These are phyloP conservation scores for Ustilago bromivora DNA, from an alignment of 1,284 basidiomycete species.

Conservation along the genomic window DNA sequence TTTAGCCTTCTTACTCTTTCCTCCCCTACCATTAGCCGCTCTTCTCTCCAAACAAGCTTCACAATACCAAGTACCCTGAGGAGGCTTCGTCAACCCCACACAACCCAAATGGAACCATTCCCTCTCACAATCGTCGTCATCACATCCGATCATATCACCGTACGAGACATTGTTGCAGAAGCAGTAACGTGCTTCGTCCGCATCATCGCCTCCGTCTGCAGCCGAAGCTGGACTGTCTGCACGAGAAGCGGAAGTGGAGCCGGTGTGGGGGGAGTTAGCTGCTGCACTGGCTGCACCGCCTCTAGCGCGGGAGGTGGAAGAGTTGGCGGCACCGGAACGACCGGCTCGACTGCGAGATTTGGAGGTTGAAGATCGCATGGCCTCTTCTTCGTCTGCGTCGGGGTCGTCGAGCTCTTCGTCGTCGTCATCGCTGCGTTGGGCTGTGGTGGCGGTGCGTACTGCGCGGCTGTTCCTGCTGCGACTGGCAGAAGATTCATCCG, in stretches of 20 bases:
- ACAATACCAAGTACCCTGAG: constrained; percentile 81
- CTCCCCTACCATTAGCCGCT: constrained; percentile 33
- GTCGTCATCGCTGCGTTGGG: constrained; percentile 47
- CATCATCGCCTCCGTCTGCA: constrained; percentile 52
- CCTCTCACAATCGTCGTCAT: constrained; percentile 84
- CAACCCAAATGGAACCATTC: constrained; percentile 92
- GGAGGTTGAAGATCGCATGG: constrained; percentile 15
- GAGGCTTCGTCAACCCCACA: constrained; percentile 76
- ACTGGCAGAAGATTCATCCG: constrained; percentile 19
- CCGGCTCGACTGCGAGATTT: constrained; percentile 23
- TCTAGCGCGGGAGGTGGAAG: constrained; percentile 19
- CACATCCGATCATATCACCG: constrained; percentile 98
- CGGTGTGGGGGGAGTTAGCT: constrained; percentile 33
- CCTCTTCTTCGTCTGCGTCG: constrained; percentile 42
- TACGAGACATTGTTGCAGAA: constrained; percentile 87
- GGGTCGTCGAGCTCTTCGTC: constrained; percentile 45
- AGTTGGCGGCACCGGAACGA: constrained; percentile 18
- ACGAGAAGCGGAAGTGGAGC: constrained; percentile 33
- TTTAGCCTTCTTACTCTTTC: constrained; percentile 44
- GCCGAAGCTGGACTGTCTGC: constrained; percentile 33
- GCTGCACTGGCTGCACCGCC: constrained; percentile 29
- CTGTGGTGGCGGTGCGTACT: constrained; percentile 26
- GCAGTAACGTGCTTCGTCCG: constrained; percentile 81
- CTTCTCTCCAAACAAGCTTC: constrained; percentile 65
- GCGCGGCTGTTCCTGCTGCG: constrained; percentile 40